Evolutionary conservation across 2,329 filamentous ascomycete genomes (phyloP), one percentile per base, ranked within the genome.

Genomic region (Ramularia collo-cygni): DNA sequence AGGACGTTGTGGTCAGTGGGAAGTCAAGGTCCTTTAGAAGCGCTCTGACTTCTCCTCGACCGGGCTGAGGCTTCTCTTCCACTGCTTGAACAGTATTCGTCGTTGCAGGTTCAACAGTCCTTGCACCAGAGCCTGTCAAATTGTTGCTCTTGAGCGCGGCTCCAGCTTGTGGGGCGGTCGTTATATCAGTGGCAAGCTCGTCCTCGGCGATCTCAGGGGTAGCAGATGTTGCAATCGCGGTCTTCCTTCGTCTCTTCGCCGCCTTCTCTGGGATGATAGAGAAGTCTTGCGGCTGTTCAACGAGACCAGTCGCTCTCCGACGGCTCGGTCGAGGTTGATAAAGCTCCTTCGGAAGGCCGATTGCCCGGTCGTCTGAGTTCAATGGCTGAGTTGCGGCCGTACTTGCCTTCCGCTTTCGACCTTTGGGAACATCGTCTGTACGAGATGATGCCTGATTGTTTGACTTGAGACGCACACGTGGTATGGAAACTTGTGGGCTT

Each of bases 231-330:
- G 35, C 29, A 37, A n/a, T 15, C 8, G 38, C 40, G 3, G 53
- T 60, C 42, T 60, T 61, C 14, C 63, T 61, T 43, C 69, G 62
- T 51, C 68, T 72, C 14, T 58, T 64, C 4, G 43, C 50, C 10
- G 55, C 51, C 58, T 66, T 62, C 64, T 72, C 56, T 45, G 66
- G 42, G 43, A 47, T 33, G 44, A 62, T 50, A 43, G 64, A 54
- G 43, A 47, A 57, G 46, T 62, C 59, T 39, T 53, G 48, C 3
- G 50, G 34, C 27, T 55, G 47, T 14, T 60, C 52, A 1, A 51
- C n/a, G 17, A 54, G 26, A 7, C 42, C 36, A 9, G 52, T 59
- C n/a, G 55, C 48, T 40, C 58, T 29, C 43, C 59, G 34, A 42
- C 59, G 55, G 41, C 62, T 65, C 19, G 60, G 64, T 35, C 64